Base-by-base conservation (phyloP, 2,329 filamentous ascomycete species). In the Hypocreales sp. region DNA sequence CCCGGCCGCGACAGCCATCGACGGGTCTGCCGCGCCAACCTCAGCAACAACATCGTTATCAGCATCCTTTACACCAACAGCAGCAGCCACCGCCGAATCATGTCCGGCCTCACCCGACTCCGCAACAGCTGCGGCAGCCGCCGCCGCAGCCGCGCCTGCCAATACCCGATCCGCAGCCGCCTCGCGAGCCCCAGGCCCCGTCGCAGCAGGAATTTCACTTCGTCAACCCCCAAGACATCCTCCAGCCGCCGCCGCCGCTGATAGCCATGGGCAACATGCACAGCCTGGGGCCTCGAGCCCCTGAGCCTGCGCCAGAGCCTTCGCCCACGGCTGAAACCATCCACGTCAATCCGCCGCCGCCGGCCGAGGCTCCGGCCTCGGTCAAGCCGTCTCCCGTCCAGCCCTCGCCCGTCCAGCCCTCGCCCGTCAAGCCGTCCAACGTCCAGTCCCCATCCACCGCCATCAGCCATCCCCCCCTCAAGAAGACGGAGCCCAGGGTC, bases 211-310 rank as follows among this genome's bases (percentile, higher is more conserved):
- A n/a, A n/a, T n/a, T 46, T 27, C 42, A 50, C 24, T 55, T 49
- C 36, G 53, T 56, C 20, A 56, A 53, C 22, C 36, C 53, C 22
- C 48, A 53, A 30, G 49, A 55, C 24, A 52, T 56, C 12, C 49
- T 55, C 24, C 44, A 44, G 22, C 35, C 45, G 8, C 49, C 48
- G 5, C 38, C 39, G 14, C 38, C 43, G 3, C 38, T 20, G n/a
- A 26, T 41, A 7, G 27, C 36, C 8, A 41, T 42, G 35, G 36
- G 40, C 2, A 39, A 37, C 12, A 28, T 32, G 1, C 37, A 40
- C 23, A 44, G 40, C 32, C 35, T 24, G 11, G 32, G 19, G 4
- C 24, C 21, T 5, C 35, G 21, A n/a, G 24, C 25, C 26, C 32
- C 29, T 24, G 31, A 24, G n/a, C 30, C 37, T 8, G 23, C 17